Conservation (phyloP, 208 protist species). For the Trypanosoma boissoni region DNA sequence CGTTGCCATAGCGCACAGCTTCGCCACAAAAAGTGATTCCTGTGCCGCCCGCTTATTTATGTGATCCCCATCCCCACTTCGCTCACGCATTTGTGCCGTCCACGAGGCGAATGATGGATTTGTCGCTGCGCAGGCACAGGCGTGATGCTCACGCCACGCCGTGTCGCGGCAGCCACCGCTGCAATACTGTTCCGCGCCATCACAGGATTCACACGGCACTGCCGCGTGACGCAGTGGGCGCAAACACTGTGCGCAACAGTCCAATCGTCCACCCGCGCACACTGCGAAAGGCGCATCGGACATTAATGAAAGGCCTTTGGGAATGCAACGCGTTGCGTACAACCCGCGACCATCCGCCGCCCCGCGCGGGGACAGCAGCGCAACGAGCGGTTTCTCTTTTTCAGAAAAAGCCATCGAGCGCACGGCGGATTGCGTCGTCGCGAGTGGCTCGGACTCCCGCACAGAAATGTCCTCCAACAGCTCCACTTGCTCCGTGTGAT, state of each 20-base stretch:
- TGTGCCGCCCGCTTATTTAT: conserved; percentile 58
- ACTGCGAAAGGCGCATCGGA: conserved; percentile 54
- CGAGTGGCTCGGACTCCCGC: conserved; percentile 24
- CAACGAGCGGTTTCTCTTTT: conserved; percentile 26
- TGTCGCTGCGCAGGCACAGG: conserved; percentile 57
- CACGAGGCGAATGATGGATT: conserved; percentile 61
- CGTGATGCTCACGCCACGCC: conserved; percentile 72
- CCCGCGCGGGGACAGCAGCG: conserved; percentile 58
- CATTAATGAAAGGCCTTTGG: conserved; percentile 42
- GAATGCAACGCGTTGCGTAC: conserved; percentile 52
- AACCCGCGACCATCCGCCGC: conserved; percentile 65
- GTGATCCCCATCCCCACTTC: conserved; percentile 21
- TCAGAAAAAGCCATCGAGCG: conserved; percentile 19
- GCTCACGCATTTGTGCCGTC: conserved; percentile 46
- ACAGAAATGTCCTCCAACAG: conserved; percentile 28
- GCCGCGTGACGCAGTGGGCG: conserved; percentile 15
- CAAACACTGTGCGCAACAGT: conserved; percentile 79
- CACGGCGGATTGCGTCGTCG: conserved; percentile 25
- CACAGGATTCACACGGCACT: conserved; percentile 34
- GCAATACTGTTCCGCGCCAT: conserved; percentile 72
- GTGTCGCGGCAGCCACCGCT: conserved; percentile 55
- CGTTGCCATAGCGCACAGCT: conserved; percentile 79
- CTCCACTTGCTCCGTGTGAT: not conserved
- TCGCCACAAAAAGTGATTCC: conserved; percentile 68
- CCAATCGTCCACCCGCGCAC: conserved; percentile 45